phyloP scores from a whole-genome alignment of 2,329 filamentous ascomycete species.

The Pleomassaria siparia region DNA sequence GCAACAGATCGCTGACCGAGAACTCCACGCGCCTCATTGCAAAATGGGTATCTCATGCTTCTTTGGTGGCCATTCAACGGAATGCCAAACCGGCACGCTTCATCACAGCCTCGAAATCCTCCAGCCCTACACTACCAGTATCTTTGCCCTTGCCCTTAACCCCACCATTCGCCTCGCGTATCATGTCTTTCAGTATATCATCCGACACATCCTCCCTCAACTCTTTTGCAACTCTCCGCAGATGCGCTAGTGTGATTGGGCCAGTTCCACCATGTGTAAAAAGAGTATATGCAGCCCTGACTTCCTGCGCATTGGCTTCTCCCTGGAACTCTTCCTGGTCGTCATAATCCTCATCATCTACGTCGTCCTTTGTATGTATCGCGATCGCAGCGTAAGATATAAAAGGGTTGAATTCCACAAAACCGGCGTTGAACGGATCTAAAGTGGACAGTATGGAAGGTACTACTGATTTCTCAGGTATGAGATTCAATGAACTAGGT shows the following conservation, averaged over 20 bases:
- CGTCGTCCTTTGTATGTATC: constrained; percentile 55
- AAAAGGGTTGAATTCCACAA: constrained; percentile 78
- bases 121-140: constrained; percentile 66
- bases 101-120: constrained; percentile 88
- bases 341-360: constrained; percentile 50
- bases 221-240: constrained; percentile 76
- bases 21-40: neutral
- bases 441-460: constrained; percentile 76
- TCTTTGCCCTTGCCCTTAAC: constrained; percentile 58
- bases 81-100: constrained; percentile 74
- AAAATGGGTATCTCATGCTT: no score
- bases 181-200: constrained; percentile 86
- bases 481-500: constrained; percentile 75
- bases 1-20: neutral
- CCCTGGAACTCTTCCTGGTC: constrained; percentile 34
- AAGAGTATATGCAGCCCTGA: constrained; percentile 78
- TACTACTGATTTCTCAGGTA: constrained; percentile 67
- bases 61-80: constrained; percentile 54
- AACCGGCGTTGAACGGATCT: constrained; percentile 79
- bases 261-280: constrained; percentile 65
- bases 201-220: constrained; percentile 85
- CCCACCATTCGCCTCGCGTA: constrained; percentile 87
- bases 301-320: constrained; percentile 59
- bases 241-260: constrained; percentile 77
- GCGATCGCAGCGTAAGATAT: constrained; percentile 87